Evolutionary conservation across 164 flowering plant genomes (phyloP).

Genomic region (Chimonanthus praecox): DNA sequence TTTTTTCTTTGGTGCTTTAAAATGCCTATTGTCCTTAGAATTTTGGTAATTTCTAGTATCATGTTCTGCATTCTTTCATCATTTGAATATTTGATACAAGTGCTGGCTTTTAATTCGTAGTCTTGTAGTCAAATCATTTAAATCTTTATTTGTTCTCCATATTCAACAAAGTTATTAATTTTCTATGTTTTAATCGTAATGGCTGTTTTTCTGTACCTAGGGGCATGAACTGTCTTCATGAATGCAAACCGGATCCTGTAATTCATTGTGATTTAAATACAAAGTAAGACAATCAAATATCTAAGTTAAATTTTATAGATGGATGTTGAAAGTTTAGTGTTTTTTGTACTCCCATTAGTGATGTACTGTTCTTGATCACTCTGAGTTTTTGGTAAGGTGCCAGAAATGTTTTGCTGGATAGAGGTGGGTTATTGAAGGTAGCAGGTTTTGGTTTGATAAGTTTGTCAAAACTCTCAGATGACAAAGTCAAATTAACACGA

Average conservation of each 20-base stretch:
- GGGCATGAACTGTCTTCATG: constrained; percentile 99
- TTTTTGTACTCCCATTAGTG: constrained; percentile 17
- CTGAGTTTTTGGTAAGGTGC: constrained; percentile 92
- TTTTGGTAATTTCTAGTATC: neutral
- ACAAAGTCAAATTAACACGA: constrained; percentile 53
- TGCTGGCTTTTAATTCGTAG: neutral
- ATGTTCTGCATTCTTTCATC: neutral
- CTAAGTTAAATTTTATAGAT: constrained; percentile 22
- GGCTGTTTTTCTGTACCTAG: constrained; percentile 33
- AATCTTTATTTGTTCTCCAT: neutral
- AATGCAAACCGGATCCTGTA: constrained; percentile 90
- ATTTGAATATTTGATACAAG: no score
- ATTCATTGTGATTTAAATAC: constrained; percentile 93
- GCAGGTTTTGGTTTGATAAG: constrained; percentile 82
- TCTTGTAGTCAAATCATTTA: neutral
- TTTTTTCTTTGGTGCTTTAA: neutral
- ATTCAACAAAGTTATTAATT: neutral
- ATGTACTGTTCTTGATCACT: constrained; percentile 56
- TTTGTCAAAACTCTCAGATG: constrained; percentile 61
- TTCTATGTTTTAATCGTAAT: neutral
- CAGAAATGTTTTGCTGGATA: constrained; percentile 99
- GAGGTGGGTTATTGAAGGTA: constrained; percentile 84
- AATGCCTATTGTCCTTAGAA: neutral
- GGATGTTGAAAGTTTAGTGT: constrained; percentile 7
- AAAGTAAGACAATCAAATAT: constrained; percentile 78